Evolutionary conservation across 2,329 filamentous ascomycete genomes (phyloP), one percentile per base, ranked within the genome.

Genomic region (Trichophyton equinum): DNA sequence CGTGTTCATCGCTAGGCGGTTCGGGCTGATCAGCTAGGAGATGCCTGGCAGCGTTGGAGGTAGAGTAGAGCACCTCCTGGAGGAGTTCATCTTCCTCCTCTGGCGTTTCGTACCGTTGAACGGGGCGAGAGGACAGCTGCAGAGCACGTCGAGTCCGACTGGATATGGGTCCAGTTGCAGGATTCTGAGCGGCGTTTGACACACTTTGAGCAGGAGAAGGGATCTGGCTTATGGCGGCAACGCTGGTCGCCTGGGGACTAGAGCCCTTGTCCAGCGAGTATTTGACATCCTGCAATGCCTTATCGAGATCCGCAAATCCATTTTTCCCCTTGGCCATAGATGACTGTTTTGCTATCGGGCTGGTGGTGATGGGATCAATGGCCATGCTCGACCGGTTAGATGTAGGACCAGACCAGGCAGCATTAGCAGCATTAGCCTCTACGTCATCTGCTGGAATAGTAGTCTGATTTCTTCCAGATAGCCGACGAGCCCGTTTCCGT

Each of bases 31-130:
- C 51, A 46, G 60, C 38, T 15, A 56, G 20, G 63, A 95, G 78
- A 8, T 84, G 85, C 70, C 84, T 86, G 69, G 88, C 87, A 6
- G 85, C 89, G 63, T 83, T 84, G 68, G 86, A 86, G 0, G 91
- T 88, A 4, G 88, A 89, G 57, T 85, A 82, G 47, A 96, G 79
- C 20, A 85, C 91, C 74, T 99, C 94, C 67, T 96, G 91, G 8
- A 97, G 80, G 8, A 99, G 81, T 75, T 99, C 94, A 62, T 99
- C 94, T 70, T 97, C 92, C 74, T 99, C 94, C 68, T 95, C 91
- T 0, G 94, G 90, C 0, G 91, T 91, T 70, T 99, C 94, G 71
- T 97, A 96, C 64, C 89, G 86, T 68, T 88, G 87, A 57, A 88
- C 84, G 3, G 88, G 87, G 64, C 90, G 86, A 3, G 80, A 78